Conservation (phyloP, 805 yeast genomes). For the Ogataea angusta region DNA sequence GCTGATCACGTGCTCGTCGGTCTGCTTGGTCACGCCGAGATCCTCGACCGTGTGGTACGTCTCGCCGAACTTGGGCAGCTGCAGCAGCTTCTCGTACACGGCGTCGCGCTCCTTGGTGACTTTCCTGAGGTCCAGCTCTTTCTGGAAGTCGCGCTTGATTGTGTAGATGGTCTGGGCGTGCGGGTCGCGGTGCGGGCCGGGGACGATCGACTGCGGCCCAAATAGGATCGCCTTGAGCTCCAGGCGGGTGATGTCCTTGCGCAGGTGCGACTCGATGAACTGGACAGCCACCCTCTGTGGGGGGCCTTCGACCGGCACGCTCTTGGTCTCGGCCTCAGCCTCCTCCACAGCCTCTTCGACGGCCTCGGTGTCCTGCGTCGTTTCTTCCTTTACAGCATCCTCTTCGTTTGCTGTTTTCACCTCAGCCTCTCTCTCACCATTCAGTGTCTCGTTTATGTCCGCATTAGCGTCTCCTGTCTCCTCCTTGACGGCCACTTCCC, state of each 20-base stretch:
- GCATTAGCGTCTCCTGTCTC: not conserved
- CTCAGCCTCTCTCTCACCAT: not conserved
- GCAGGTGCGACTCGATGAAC: constrained; percentile 49
- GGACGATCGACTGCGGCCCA: constrained; percentile 55
- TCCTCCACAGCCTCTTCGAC: not conserved
- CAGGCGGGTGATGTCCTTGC: constrained; percentile 27
- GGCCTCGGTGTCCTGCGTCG: not conserved
- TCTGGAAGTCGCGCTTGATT: constrained; percentile 28
- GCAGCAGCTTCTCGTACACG: constrained; percentile 41
- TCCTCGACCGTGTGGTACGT: constrained; percentile 40
- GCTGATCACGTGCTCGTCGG: constrained; percentile 45
- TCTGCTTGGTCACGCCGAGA: constrained; percentile 41
- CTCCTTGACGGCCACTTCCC: not conserved
- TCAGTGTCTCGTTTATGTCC: too few relatives aligned
- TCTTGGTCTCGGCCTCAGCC: not conserved
- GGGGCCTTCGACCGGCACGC: constrained; percentile 54
- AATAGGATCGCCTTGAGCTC: constrained; percentile 45
- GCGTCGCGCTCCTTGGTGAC: constrained; percentile 24
- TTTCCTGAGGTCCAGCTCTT: constrained; percentile 26
- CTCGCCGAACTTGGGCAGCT: constrained; percentile 65
- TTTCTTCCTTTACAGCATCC: constrained; percentile 24
- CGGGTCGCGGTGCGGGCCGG: constrained; percentile 50
- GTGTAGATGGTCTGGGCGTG: constrained; percentile 44
- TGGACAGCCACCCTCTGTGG: constrained; percentile 56
- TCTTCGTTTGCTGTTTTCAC: constrained; percentile 30